phyloP scores from a whole-genome alignment of 257 asterid genomes.

The Scutellaria minor region DNA sequence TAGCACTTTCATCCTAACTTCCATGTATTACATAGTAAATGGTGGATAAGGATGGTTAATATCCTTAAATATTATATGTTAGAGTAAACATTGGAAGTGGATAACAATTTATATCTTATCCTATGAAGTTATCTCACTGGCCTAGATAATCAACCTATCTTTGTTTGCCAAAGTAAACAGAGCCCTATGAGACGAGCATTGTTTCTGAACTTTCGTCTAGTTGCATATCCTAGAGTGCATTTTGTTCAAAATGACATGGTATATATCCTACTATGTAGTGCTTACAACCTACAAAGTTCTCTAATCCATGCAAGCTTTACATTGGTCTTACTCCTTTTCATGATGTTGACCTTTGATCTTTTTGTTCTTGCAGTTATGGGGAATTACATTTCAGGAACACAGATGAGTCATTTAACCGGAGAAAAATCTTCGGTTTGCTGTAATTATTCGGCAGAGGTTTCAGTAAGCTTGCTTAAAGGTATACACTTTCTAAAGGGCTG shows the following conservation, averaged over 20 bases:
- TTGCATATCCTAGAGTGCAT: slow-evolving; percentile 4
- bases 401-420: slow-evolving; percentile 14
- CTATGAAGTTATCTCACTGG: no score
- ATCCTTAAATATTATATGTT: no score
- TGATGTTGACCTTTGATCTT: background rate
- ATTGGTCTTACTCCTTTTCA: slow-evolving; percentile 15
- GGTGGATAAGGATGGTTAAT: no score
- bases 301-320: background rate
- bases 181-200: background rate
- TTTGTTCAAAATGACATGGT: slow-evolving; percentile 13
- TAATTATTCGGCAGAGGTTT: slow-evolving; percentile 11
- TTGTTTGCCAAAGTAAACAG: no score
- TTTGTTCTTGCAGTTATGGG: slow-evolving; percentile 39
- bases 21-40: no score
- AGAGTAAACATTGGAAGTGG: no score
- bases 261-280: background rate
- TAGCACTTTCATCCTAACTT: no score
- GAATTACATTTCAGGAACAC: slow-evolving; percentile 26
- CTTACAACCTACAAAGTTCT: background rate
- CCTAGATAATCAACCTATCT: no score
- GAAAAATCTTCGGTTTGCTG: slow-evolving; percentile 18
- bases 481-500: slow-evolving; percentile 3
- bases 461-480: slow-evolving; percentile 20
- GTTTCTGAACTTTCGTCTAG: background rate
- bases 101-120: no score